A percentile compares a stretch with the other conserved stretches of the same genome.
These are phyloP conservation scores for Colletotrichum salicis DNA, from an alignment of 2,329 filamentous ascomycete species.

Conservation along the genomic window DNA sequence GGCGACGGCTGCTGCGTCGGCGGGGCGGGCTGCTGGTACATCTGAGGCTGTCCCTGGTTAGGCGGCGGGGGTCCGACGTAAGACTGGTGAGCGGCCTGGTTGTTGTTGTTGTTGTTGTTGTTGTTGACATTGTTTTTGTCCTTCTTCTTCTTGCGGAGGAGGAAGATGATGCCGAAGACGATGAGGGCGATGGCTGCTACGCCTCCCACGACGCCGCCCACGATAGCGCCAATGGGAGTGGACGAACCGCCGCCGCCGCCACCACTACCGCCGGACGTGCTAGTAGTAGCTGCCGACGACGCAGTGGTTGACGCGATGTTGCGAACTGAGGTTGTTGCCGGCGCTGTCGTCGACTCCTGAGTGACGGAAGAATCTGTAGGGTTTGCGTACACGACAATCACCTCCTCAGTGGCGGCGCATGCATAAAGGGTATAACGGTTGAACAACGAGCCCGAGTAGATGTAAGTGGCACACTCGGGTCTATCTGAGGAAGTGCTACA, in stretches of 20 bases:
- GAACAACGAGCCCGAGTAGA: constrained; percentile 38
- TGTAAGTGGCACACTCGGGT: constrained; percentile 45
- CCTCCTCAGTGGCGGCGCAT: constrained; percentile 41
- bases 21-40: constrained; percentile 28
- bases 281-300: constrained; percentile 4
- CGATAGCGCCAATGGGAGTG: constrained; percentile 48
- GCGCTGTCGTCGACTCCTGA: not conserved
- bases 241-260: constrained; percentile 46
- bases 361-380: constrained; percentile 27
- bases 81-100: not conserved
- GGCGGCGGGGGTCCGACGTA: constrained; percentile 18
- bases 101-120: constrained; percentile 15
- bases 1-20: constrained; percentile 37
- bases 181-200: constrained; percentile 44
- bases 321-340: not conserved
- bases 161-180: constrained; percentile 41
- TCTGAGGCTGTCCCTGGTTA: constrained; percentile 27
- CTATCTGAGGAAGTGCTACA: constrained; percentile 38
- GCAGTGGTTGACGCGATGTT: not conserved
- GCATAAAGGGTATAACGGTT: constrained; percentile 44
- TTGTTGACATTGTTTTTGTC: not conserved
- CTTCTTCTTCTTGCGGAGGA: constrained; percentile 43
- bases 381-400: constrained; percentile 39
- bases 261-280: constrained; percentile 49
- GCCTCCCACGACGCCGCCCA: constrained; percentile 52